A percentile compares a stretch with the other conserved stretches of the same genome.
phyloP scores from a whole-genome alignment of 805 yeast species.

The Komagataella ulmi region DNA sequence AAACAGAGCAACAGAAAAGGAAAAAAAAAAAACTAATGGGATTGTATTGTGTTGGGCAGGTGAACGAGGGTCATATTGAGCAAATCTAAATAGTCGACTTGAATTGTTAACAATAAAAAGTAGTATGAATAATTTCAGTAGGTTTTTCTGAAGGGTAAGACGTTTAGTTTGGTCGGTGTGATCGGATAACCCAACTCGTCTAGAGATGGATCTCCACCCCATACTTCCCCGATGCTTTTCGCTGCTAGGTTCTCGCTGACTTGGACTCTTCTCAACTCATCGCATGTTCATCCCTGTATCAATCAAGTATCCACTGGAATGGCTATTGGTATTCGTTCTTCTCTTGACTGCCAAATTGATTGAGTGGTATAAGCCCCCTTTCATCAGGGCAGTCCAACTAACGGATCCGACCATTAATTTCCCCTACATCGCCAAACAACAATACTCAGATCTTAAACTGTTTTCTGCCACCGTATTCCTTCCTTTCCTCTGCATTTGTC shows the following conservation, averaged over 20 bases:
- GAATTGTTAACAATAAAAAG: no score
- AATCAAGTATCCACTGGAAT: constrained; percentile 5
- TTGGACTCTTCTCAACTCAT: background rate
- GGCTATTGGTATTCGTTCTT: constrained; percentile 6
- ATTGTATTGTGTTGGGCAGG: no score
- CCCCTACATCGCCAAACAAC: constrained; percentile 30
- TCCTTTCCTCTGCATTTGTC: constrained; percentile 19
- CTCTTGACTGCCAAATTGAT: constrained; percentile 5
- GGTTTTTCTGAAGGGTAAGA: no score
- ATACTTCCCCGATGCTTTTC: background rate
- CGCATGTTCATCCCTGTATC: background rate
- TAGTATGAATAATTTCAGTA: no score
- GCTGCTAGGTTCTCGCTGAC: background rate
- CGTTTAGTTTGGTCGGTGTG: no score
- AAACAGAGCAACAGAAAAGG: no score
- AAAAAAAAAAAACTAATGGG: no score
- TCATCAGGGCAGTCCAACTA: constrained; percentile 29
- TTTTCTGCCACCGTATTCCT: constrained; percentile 21
- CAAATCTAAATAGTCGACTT: no score
- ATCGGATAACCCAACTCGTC: no score
- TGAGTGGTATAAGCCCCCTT: constrained; percentile 22
- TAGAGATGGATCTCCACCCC: background rate
- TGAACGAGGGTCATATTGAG: no score
- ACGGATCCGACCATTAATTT: constrained; percentile 29
- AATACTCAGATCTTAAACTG: constrained; percentile 14